Evolutionary conservation across 495 filamentous ascomycete genomes (phyloP), one percentile per base, ranked within the genome.

Genomic region (Penicillium crystallinum): DNA sequence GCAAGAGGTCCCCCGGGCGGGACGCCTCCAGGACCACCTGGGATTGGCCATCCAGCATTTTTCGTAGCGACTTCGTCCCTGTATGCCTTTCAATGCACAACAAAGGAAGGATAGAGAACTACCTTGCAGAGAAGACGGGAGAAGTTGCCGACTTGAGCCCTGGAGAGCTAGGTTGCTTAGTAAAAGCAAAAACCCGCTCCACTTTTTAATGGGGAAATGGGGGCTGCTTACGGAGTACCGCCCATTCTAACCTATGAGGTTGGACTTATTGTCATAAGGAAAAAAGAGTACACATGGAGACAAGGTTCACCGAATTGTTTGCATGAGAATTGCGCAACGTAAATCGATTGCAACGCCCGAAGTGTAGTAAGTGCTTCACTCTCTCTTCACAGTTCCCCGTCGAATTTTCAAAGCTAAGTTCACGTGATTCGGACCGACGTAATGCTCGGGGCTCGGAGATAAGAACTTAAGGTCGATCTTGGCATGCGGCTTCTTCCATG

Each of bases 41-140:
- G 54, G 68, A 65, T 63, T 66, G 61, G 61, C 66, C 72, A 63
- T 74, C 70, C 59, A 73, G 58, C 73, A 75, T 77, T 57, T 68
- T 74, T 55, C 56, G 50, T 57, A 62, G 54, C 60, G 43, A 55
- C 58, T 57, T 40, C 15, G 15, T 22, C 44, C 57, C 56, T 35
- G 36, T 42, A 31, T 53, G 29, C 53, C 57, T 52, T 56, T 59
- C 46, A 51, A 21, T 36, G 42, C 21, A 42, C 41, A 48, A 48
- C 23, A 45, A 48, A 29, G 37, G 38, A 52, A 47, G 51, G 37
- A 42, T 25, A 52, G 27, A 49, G 46, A 42, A 59, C 17, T 37
- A 21, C 15, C 46, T 41, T 25, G n/a, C 44, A 35, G 37, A 49
- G 46, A 50, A 38, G 41, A 41, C 49, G 11, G 40, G 55, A 23